Percentiles rank a stretch among this genome's conserved stretches.
phyloP scores from a whole-genome alignment of 2,329 filamentous ascomycete species.

The Fusarium pseudonygamai region DNA sequence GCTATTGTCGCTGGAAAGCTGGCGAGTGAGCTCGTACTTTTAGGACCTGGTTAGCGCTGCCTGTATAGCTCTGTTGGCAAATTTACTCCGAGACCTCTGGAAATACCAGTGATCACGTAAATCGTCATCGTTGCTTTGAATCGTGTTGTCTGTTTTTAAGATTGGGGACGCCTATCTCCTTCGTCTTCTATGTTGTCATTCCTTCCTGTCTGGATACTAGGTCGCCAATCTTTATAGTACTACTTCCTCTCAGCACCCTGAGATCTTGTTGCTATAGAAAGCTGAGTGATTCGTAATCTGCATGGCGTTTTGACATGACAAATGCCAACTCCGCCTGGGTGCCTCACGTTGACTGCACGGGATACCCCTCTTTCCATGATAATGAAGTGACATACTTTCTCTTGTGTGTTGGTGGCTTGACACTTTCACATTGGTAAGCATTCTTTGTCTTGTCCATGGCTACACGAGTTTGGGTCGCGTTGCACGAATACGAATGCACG shows the following conservation, averaged over 20 bases:
- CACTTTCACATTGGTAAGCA: not conserved
- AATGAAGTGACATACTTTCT: not conserved
- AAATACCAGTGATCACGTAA: not conserved
- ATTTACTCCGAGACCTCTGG: not conserved
- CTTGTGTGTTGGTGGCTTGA: not conserved
- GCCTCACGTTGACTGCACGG: accelerated
- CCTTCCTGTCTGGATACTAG: not conserved
- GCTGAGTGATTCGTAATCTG: not conserved
- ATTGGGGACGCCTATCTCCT: accelerated
- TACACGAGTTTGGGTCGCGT: not conserved
- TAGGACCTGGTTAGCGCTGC: accelerated
- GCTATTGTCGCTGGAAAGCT: not conserved
- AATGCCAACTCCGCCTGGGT: not conserved
- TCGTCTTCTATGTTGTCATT: not conserved
- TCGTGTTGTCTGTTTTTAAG: too few relatives aligned
- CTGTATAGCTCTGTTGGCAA: accelerated
- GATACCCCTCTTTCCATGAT: not conserved
- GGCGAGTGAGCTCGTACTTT: not conserved
- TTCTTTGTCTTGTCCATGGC: not conserved
- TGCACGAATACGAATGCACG: not conserved
- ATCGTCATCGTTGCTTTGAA: not conserved
- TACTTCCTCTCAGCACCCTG: not conserved
- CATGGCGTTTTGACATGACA: not conserved
- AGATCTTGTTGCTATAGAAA: not conserved
- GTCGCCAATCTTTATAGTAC: not conserved